Conservation (phyloP, 2,329 filamentous ascomycete genomes). For the Colletotrichum caudatum region DNA sequence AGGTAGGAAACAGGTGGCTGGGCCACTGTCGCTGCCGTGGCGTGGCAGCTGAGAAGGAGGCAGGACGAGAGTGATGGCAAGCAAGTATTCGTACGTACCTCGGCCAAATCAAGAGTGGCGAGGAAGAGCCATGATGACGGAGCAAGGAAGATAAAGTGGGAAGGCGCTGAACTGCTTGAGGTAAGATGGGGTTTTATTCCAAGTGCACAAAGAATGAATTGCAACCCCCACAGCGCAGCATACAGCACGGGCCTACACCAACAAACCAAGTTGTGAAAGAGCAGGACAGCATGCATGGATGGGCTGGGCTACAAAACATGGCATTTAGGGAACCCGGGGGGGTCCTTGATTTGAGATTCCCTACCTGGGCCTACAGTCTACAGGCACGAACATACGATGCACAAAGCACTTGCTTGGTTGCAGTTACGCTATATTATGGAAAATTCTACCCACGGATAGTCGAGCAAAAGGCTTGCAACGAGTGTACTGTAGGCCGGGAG, state of each 20-base stretch:
- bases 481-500: too few species aligned
- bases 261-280: background rate
- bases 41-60: background rate
- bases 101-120: constrained; percentile 13
- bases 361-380: background rate
- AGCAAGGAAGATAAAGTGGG: background rate
- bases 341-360: background rate
- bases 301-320: background rate
- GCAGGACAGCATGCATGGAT: background rate
- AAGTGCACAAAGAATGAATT: background rate
- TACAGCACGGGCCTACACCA: background rate
- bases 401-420: background rate
- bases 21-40: background rate
- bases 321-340: background rate
- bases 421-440: background rate
- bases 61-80: constrained; percentile 3
- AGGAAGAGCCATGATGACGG: constrained; percentile 10
- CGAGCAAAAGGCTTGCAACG: background rate
- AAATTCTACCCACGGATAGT: background rate
- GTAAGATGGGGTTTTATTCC: background rate
- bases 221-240: background rate
- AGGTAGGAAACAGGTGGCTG: background rate
- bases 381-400: background rate
- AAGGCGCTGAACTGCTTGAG: background rate
- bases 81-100: constrained; percentile 4